A percentile compares a stretch with the other conserved stretches of the same genome.
Conservation (phyloP, 768 basidiomycete species). For the Termitomyces sp. region DNA sequence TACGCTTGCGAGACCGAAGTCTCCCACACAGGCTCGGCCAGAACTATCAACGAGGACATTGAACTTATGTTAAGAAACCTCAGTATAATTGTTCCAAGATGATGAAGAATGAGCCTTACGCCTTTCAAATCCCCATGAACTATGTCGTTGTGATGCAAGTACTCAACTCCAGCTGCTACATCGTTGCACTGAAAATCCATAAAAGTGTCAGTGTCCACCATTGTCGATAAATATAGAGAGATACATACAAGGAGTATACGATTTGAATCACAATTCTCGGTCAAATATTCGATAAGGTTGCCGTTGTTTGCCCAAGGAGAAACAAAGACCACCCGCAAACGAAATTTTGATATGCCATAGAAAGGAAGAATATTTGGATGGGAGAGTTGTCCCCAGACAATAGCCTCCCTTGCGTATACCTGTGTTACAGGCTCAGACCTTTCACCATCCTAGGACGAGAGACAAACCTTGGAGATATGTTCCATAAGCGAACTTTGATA, state of each 20-base stretch:
- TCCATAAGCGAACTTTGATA: neutral
- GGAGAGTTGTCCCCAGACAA: conserved; percentile 20
- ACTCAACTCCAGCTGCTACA: conserved; percentile 15
- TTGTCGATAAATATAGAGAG: neutral
- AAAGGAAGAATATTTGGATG: conserved; percentile 21
- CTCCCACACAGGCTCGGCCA: conserved; percentile 19
- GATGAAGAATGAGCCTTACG: neutral
- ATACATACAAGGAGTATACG: conserved; percentile 24
- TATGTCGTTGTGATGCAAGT: conserved; percentile 4
- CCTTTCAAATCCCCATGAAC: neutral
- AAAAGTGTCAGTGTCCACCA: neutral
- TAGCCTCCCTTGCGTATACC: conserved; percentile 10
- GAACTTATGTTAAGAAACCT: conserved; percentile 6
- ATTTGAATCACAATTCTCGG: conserved; percentile 14
- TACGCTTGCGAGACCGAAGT: conserved; percentile 21
- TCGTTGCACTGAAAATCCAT: conserved; percentile 9
- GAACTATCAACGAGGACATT: conserved; percentile 20
- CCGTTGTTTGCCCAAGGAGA: conserved; percentile 17
- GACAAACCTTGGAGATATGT: conserved; percentile 2
- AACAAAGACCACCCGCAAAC: conserved; percentile 22
- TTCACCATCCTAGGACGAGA: neutral
- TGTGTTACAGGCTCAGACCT: neutral
- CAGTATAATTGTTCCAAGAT: neutral
- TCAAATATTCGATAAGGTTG: conserved; percentile 24
- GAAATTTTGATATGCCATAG: conserved; percentile 20